These are phyloP conservation scores for Trifolium repens DNA, from an alignment of 306 rosid genomes.

Conservation along the genomic window DNA sequence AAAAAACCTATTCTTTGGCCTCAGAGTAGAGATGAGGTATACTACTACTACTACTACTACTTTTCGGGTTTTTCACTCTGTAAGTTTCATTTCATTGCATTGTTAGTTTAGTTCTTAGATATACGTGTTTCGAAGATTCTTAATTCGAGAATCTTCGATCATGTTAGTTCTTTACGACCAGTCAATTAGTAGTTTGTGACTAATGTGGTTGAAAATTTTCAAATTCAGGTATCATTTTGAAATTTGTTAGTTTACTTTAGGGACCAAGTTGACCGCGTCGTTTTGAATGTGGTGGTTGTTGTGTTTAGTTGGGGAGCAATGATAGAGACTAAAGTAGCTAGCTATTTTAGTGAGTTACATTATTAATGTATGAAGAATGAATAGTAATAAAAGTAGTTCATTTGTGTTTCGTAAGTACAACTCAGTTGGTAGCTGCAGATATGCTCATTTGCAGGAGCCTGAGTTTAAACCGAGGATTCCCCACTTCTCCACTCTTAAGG, in stretches of 20 bases:
- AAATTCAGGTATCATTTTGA: background rate
- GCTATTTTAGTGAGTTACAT: background rate
- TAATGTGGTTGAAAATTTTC: background rate
- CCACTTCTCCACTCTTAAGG: too few relatives aligned
- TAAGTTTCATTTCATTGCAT: slow-evolving; percentile 20
- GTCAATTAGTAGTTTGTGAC: background rate
- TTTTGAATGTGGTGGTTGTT: background rate
- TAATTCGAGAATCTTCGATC: background rate
- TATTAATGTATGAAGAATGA: background rate
- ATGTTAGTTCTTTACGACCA: background rate
- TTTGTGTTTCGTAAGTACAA: too few relatives aligned
- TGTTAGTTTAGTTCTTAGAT: background rate
- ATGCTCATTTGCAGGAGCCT: too few relatives aligned
- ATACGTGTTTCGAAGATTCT: background rate
- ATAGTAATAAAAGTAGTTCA: background rate
- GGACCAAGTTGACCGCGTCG: background rate
- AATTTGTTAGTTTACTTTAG: background rate
- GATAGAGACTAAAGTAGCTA: background rate
- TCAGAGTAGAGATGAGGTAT: slow-evolving; percentile 76
- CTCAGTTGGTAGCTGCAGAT: too few relatives aligned
- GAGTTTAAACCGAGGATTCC: too few relatives aligned
- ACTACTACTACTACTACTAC: slow-evolving; percentile 30
- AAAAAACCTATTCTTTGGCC: slow-evolving; percentile 76
- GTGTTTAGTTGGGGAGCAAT: background rate
- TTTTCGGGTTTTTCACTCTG: slow-evolving; percentile 33